Base-by-base conservation (phyloP, 495 filamentous ascomycete genomes). In the Aspergillus kassunensis region DNA sequence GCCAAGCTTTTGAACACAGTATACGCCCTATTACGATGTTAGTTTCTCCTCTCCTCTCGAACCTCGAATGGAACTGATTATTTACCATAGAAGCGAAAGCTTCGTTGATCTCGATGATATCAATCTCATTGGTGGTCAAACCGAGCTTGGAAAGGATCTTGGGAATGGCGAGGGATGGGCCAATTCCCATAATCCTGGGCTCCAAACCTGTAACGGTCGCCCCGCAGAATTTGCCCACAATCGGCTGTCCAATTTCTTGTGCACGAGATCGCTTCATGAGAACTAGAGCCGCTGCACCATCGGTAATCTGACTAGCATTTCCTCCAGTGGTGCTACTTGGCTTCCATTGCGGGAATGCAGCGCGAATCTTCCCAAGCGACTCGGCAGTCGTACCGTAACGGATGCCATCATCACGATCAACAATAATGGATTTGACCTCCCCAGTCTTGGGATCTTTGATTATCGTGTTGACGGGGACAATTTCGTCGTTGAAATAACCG, bases 171-270 rank as follows among this genome's bases (percentile, higher is more conserved):
- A 95, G 71, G 9, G 89, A 86, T 9, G 92, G 92, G 19, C 92
- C 92, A 60, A 97, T 97, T 42, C 92, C 92, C 92, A 97, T 97
- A 69, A 97, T 95, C 35, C 91, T 75, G 0, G 92, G 92, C 20
- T 92, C 82, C 7, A 97, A 76, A 53, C 92, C 92, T 31, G 87
- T 80, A 39, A 95, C 87, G 2, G 92, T 96, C 7, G 91, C 86
- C 57, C 89, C 90, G 54, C 88, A 86, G 69, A 89, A 97, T 72
- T 97, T 97, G 67, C 80, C 92, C 55, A 96, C 59, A 66, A 97
- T 91, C 21, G 92, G 90, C 72, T 95, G 87, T 45, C 87, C 84
- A 9, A 97, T 80, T 67, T 86, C 80, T 66, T 86, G 77, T 18
- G 92, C 92, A 42, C 81, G 87, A 19, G 87, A 90, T 2, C 92